Percentiles rank a stretch among this genome's conserved stretches.
These are phyloP conservation scores for Blastobotrys petasosporus DNA, from an alignment of 1,139 yeast genomes.

Conservation along the genomic window DNA sequence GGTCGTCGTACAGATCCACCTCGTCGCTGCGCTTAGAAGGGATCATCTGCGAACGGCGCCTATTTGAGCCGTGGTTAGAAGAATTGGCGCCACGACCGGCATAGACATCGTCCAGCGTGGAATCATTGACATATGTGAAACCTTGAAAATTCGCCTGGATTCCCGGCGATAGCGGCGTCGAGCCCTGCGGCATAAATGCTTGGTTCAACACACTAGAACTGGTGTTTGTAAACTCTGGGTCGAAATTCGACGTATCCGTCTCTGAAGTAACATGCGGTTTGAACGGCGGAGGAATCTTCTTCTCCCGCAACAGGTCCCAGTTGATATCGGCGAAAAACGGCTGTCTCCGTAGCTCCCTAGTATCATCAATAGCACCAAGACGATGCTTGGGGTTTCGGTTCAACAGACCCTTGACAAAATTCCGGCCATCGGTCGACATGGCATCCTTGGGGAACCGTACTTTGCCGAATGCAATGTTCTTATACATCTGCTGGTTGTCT, in stretches of 20 bases:
- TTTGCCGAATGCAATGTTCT: slow-evolving; percentile 95
- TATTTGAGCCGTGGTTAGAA: slow-evolving; percentile 3
- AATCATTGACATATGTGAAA: slow-evolving; percentile 90
- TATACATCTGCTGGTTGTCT: slow-evolving; percentile 96
- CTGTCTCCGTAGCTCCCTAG: slow-evolving; percentile 85
- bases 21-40: slow-evolving; percentile 28
- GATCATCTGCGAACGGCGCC: not conserved
- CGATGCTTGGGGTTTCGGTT: slow-evolving; percentile 95
- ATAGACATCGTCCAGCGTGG: slow-evolving; percentile 85
- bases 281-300: slow-evolving; percentile 95
- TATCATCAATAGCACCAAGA: slow-evolving; percentile 85
- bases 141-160: slow-evolving; percentile 95
- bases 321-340: slow-evolving; percentile 86
- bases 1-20: slow-evolving; percentile 35
- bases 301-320: slow-evolving; percentile 72
- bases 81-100: slow-evolving; percentile 21
- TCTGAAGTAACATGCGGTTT: slow-evolving; percentile 89
- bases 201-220: slow-evolving; percentile 74
- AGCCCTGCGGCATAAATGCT: slow-evolving; percentile 48
- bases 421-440: slow-evolving; percentile 82
- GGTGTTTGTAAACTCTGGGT: slow-evolving; percentile 92
- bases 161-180: slow-evolving; percentile 85
- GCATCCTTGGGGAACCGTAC: slow-evolving; percentile 96
- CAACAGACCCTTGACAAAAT: slow-evolving; percentile 87
- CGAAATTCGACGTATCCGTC: slow-evolving; percentile 92